These are phyloP conservation scores for Boletus patriciae DNA, from an alignment of 768 basidiomycete species.

Conservation along the genomic window DNA sequence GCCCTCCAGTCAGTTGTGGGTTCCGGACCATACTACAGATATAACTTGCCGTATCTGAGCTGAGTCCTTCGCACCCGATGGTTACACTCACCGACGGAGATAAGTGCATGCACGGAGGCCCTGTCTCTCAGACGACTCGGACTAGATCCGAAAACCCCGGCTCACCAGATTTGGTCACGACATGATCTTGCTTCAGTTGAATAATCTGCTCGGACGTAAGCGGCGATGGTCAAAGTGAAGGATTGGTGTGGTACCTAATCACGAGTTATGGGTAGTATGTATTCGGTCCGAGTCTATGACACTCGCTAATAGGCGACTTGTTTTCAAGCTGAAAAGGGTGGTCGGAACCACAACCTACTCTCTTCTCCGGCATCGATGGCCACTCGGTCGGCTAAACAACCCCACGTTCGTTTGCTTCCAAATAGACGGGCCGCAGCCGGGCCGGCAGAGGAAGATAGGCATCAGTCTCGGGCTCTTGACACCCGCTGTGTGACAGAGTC, in stretches of 20 bases:
- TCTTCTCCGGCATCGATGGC: slow-evolving; percentile 24
- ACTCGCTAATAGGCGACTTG: not conserved
- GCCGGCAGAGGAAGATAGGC: slow-evolving; percentile 36
- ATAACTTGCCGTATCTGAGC: not conserved
- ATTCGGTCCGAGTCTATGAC: not conserved
- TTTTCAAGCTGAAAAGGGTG: slow-evolving; percentile 11
- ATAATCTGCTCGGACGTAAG: slow-evolving; percentile 45
- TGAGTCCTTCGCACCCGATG: not conserved
- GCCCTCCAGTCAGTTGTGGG: not conserved
- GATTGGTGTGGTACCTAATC: slow-evolving; percentile 50
- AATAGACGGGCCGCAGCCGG: slow-evolving; percentile 33
- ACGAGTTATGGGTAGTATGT: slow-evolving; percentile 65
- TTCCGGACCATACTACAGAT: not conserved
- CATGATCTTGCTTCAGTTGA: slow-evolving; percentile 62
- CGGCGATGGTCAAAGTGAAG: not conserved
- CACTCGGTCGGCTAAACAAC: slow-evolving; percentile 10
- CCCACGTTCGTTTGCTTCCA: slow-evolving; percentile 33
- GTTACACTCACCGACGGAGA: slow-evolving; percentile 2
- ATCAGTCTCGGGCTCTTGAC: not conserved
- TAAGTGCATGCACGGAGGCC: slow-evolving; percentile 54
- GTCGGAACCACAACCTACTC: not conserved
- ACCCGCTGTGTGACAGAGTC: slow-evolving; percentile 15
- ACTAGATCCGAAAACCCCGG: slow-evolving; percentile 37
- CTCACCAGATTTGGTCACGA: slow-evolving; percentile 38
- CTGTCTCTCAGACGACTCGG: slow-evolving; percentile 39